These are phyloP conservation scores for Colletotrichum sp. DNA, from an alignment of 2,329 filamentous ascomycete species.

Conservation along the genomic window DNA sequence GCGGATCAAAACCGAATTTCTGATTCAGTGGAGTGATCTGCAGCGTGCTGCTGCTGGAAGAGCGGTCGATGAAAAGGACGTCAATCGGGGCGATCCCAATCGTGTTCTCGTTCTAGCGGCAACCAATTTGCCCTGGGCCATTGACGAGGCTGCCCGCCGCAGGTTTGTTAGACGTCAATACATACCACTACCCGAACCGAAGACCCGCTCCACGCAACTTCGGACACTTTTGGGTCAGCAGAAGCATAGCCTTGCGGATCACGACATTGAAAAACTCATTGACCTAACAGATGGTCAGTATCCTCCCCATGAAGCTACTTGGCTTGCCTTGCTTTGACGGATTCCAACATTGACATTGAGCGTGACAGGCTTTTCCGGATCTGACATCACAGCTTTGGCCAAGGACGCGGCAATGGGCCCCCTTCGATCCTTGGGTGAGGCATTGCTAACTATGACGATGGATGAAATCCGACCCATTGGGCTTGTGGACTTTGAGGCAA, in stretches of 20 bases:
- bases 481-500: conserved; percentile 83
- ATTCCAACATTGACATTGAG: neutral
- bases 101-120: conserved; percentile 92
- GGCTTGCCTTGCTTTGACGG: neutral
- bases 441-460: conserved; percentile 87
- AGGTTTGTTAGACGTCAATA: conserved; percentile 94
- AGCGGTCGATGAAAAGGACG: conserved; percentile 70
- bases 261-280: conserved; percentile 79
- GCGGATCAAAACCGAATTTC: conserved; percentile 95
- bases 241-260: conserved; percentile 77
- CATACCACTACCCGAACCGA: conserved; percentile 88
- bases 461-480: conserved; percentile 91
- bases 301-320: neutral
- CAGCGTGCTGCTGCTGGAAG: conserved; percentile 90
- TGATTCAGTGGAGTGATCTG: conserved; percentile 96
- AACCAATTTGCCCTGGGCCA: conserved; percentile 96
- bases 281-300: conserved; percentile 78
- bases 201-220: conserved; percentile 81
- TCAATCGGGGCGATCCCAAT: conserved; percentile 79
- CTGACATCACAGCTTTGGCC: conserved; percentile 93
- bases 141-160: conserved; percentile 91
- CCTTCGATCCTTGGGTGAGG: conserved; percentile 86
- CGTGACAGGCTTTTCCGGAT: conserved; percentile 86
- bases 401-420: conserved; percentile 99
- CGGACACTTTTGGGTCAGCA: conserved; percentile 83